Base-by-base conservation (phyloP, 257 asterid species). In the Osmanthus fragrans region DNA sequence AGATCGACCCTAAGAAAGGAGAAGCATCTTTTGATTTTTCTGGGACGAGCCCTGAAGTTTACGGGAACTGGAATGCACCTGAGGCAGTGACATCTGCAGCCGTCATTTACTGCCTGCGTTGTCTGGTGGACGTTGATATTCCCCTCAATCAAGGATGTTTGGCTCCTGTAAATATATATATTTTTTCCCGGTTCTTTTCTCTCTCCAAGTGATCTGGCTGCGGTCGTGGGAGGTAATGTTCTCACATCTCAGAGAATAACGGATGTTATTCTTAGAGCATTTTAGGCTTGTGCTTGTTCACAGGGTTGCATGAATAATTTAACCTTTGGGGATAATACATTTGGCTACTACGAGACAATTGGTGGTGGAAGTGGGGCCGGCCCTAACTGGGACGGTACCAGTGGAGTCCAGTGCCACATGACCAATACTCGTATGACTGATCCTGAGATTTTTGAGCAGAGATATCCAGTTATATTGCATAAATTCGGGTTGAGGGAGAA, bases 391-490 rank as follows among this genome's bases (percentile, higher is more conserved):
- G 92, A 91, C 2, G 99, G 98, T 6, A 88, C 99, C 5, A 90
- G 98, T 72, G 99, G 97, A 36, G 97, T 95, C 84, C 99, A 95
- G 85, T 93, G 99, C 88, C 99, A 95, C 86, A 95, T 95, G 99
- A 95, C 99, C 3, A 95, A 95, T 74, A 95, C 99, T 16, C 96
- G 99, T 16, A 95, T 95, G 97, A 95, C 99, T 4, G 99, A 95
- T 78, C 99, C 99, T 0, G 99, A 95, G 90, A 95, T 95, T 29
- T 93, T 93, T 73, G 99, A 95, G 89, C 98, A 95, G 86, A 87
- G 99, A 49, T 95, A 95, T 83, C 99, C 99, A 0, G 98, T 95
- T 84, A 4, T 95, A 13, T 77, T 95, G 34, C 99, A 86, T 70
- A 87, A 84, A 80, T 95, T 91, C 21, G 99, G 96, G 51, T 79